Percentiles rank a stretch among this genome's conserved stretches.
phyloP scores from a whole-genome alignment of 2,329 filamentous ascomycete species.

The Monilinia polystroma region DNA sequence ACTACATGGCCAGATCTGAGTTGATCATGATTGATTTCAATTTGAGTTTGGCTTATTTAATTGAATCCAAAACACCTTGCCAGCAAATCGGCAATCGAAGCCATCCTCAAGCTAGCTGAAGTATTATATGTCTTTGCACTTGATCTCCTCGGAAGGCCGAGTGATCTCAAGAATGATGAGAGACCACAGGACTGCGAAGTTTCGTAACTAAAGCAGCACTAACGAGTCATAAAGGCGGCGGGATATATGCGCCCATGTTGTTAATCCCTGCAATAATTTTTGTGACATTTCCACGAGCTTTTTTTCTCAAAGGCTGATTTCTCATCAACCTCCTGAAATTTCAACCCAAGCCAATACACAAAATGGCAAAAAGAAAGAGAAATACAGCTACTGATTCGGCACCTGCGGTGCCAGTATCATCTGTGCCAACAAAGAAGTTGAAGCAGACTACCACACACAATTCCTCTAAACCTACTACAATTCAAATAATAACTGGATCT shows the following conservation, averaged over 20 bases:
- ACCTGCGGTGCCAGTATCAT: constrained; percentile 9
- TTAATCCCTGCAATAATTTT: constrained; percentile 22
- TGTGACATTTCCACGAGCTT: constrained; percentile 4
- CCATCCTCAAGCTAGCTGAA: too few species aligned
- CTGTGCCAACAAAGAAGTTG: constrained; percentile 34
- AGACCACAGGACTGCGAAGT: too few species aligned
- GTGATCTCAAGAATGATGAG: too few species aligned
- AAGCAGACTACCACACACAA: constrained; percentile 31
- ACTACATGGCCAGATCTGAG: too few species aligned
- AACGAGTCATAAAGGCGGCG: background rate
- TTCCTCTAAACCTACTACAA: constrained; percentile 48
- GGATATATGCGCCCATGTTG: background rate
- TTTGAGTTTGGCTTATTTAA: too few species aligned
- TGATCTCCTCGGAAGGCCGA: too few species aligned
- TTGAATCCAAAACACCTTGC: too few species aligned
- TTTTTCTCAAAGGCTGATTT: constrained; percentile 15
- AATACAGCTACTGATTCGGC: constrained; percentile 30
- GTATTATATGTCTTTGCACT: too few species aligned
- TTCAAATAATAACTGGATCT: constrained; percentile 89
- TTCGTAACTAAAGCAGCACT: background rate
- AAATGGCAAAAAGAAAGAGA: constrained; percentile 41
- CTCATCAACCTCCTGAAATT: background rate
- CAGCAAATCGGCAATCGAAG: too few species aligned
- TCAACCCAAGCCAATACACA: background rate
- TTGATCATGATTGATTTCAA: too few species aligned